Evolutionary conservation across 2,329 filamentous ascomycete genomes (phyloP).

Genomic region (Aspergillus felis): DNA sequence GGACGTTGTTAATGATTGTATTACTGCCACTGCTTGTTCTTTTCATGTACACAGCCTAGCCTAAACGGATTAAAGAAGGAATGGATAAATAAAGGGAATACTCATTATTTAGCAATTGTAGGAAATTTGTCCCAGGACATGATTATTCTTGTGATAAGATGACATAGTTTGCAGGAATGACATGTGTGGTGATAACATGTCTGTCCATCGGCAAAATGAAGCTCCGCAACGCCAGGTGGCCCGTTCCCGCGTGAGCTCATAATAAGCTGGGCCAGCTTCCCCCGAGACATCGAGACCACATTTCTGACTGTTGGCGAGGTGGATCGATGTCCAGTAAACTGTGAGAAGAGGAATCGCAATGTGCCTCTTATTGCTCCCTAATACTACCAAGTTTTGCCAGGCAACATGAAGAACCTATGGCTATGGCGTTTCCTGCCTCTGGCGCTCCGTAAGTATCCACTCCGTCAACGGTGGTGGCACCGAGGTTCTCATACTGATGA

Average conservation of each 20-base stretch:
- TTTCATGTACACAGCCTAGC: slow-evolving; percentile 31
- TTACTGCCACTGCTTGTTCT: slow-evolving; percentile 20
- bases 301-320: slow-evolving; percentile 1
- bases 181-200: background rate
- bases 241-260: slow-evolving; percentile 18
- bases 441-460: slow-evolving; percentile 30
- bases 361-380: slow-evolving; percentile 24
- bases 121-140: background rate
- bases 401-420: slow-evolving; percentile 34
- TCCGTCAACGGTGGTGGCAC: slow-evolving; percentile 1
- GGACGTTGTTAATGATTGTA: slow-evolving; percentile 21
- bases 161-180: background rate
- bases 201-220: slow-evolving; percentile 30
- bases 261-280: slow-evolving; percentile 1
- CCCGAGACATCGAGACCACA: background rate
- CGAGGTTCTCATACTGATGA: slow-evolving; percentile 1
- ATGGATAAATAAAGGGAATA: background rate
- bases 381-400: slow-evolving; percentile 16
- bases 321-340: background rate
- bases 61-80: background rate
- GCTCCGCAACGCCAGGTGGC: slow-evolving; percentile 38
- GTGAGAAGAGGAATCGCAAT: slow-evolving; percentile 26
- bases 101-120: background rate
- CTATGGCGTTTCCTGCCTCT: slow-evolving; percentile 30
- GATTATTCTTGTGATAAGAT: background rate